A percentile compares a stretch with the other conserved stretches of the same genome.
Conservation (phyloP, 345 rosid species). For the Zanthoxylum bungeanum region DNA sequence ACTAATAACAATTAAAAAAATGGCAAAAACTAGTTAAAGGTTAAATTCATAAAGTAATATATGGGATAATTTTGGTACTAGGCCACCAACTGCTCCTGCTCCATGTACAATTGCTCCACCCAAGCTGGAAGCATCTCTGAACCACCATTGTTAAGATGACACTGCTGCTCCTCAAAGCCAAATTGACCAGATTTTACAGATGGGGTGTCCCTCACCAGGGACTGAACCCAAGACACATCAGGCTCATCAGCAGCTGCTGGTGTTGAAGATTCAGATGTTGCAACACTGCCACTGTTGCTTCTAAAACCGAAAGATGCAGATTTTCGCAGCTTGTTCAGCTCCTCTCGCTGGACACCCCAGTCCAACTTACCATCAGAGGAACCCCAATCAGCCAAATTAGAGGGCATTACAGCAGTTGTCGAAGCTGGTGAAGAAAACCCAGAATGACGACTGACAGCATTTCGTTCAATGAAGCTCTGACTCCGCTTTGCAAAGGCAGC, state of each 20-base stretch:
- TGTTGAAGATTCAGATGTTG: constrained; percentile 16
- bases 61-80: constrained; percentile 28
- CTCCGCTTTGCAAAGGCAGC: constrained; percentile 66
- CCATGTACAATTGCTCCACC: constrained; percentile 78
- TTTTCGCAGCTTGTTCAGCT: constrained; percentile 65
- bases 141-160: constrained; percentile 30
- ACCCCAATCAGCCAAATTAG: constrained; percentile 58
- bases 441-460: constrained; percentile 33
- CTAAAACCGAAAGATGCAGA: constrained; percentile 63
- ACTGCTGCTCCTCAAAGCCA: constrained; percentile 39
- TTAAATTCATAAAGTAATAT: constrained; percentile 19
- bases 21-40: constrained; percentile 34
- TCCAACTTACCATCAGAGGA: constrained; percentile 78
- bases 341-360: constrained; percentile 75
- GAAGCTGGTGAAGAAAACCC: constrained; percentile 37
- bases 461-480: constrained; percentile 69
- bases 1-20: constrained; percentile 33
- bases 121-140: constrained; percentile 49
- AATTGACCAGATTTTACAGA: constrained; percentile 16
- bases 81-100: constrained; percentile 81
- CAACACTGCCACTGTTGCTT: constrained; percentile 31
- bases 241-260: constrained; percentile 47
- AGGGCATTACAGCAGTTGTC: constrained; percentile 26
- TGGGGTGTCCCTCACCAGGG: constrained; percentile 57
- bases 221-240: constrained; percentile 75